Evolutionary conservation across 106 monocot genomes (phyloP), one percentile per base, ranked within the genome.

Genomic region (Iris macrosiphon): DNA sequence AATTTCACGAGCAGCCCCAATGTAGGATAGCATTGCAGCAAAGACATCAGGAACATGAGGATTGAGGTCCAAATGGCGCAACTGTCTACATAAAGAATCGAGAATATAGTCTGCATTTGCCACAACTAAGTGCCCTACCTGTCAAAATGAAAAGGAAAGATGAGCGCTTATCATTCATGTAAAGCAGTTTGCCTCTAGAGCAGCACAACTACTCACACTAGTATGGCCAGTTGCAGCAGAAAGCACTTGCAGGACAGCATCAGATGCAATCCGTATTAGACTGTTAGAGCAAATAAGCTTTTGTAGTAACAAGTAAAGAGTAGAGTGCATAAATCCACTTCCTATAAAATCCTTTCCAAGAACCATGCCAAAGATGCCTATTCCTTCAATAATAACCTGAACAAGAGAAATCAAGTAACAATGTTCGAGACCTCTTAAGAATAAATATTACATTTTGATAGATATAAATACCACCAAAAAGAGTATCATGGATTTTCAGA

Each of bases 41-140:
- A 98, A 66, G 25, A 98, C 83, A 71, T 78, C 77, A 54, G 98
- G 90, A 55, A 82, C 77, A 39, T 78, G 78, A 8, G 80, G 83
- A 62, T 83, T 87, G 49, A 81, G 60, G 81, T 91, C 90, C 70
- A 98, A 74, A 72, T 98, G 90, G 4, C 91, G 83, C 64, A 91
- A 60, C 26, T 98, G 76, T 21, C 75, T 74, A 60, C 98, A 91
- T 30, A 98, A 58, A 41, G 90, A 90, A 62, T 98, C 98, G 59
- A 98, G 61, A 46, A 98, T 87, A 69, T 98, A 98, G 70, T 98
- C 98, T 59, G 83, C 83, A 84, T 98, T 98, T 51, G 61, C 73
- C 45, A 98, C 70, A 52, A 98, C 87, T 53, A 98, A 68, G 45
- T 91, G 67, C 31, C 87, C 83, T 24, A 98, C 91, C 98, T 98